Evolutionary conservation across 192 early-diverging fungal species (phyloP), one percentile per base, ranked within the genome.

Genomic region (Linderina pennispora): DNA sequence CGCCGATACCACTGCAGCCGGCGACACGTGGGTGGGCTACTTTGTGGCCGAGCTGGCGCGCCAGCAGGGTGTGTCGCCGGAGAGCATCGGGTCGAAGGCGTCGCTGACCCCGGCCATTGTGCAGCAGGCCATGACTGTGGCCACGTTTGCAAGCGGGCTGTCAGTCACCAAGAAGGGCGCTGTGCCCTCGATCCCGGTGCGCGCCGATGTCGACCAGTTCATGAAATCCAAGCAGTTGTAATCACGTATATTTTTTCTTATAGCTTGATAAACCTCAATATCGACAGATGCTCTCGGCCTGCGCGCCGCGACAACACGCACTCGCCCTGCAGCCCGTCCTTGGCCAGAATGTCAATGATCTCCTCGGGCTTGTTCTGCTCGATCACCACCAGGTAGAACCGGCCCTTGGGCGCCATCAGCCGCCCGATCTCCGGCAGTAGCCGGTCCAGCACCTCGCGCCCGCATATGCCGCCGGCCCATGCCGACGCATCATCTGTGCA

Each of bases 401-500:
- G 55, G 0, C 93, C 92, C 7, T 64, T 61, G 4, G 71, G 52
- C 1, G 86, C 80, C 26, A 98, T 58, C 21, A 92, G 55, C 17
- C 62, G 51, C 53, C 88, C 38, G 10, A 94, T 62, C n/a, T 73
- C 66, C 0, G 90, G 91, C 18, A 95, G 53, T 40, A 88, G 53
- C 35, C 52, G 45, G 70, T 96, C 88, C 50, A 91, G 82, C 4
- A 98, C 92, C 48, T 90, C 84, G 11, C 91, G 63, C 9, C 95
- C 95, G 45, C 86, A 74, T n/a, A 81, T 75, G 3, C 95, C 95
- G 6, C 95, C 95, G 0, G 95, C 92, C 95, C 95, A 98, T 0
- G 87, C 74, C 1, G 87, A 87, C 16, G 84, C 88, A 28, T 96
- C 87, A 2, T 22, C 23, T 2, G 46, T 58, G 16, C 33, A 33